phyloP scores from a whole-genome alignment of 2,329 filamentous ascomycete species.

The Dactylellina cionopaga region DNA sequence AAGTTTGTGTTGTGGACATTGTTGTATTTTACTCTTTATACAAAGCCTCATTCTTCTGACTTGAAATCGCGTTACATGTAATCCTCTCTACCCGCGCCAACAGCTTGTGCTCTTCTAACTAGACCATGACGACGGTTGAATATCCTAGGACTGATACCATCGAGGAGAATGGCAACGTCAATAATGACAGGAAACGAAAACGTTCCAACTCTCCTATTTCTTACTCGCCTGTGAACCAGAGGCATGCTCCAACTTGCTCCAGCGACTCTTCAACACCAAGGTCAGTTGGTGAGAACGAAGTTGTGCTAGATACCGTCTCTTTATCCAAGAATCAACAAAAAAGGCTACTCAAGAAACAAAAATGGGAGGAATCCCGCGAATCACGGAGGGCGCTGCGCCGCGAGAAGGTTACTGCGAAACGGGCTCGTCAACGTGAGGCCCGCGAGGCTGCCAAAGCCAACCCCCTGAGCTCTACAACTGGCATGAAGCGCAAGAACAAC shows the following conservation, averaged over 20 bases:
- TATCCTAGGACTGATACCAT: not conserved
- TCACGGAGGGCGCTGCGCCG: slow-evolving; percentile 63
- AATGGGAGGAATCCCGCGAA: slow-evolving; percentile 78
- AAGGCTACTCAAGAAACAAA: slow-evolving; percentile 75
- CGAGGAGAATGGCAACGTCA: not conserved
- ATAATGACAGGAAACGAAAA: slow-evolving; percentile 34
- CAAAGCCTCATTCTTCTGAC: no score
- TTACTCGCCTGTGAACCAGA: not conserved
- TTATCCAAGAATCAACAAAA: slow-evolving; percentile 89
- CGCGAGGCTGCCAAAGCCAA: slow-evolving; percentile 65
- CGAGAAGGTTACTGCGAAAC: slow-evolving; percentile 67
- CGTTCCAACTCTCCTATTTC: slow-evolving; percentile 12
- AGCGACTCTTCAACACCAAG: not conserved
- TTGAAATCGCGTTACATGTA: no score
- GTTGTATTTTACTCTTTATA: no score
- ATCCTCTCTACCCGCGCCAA: no score
- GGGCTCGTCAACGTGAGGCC: slow-evolving; percentile 64
- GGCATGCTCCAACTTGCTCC: not conserved
- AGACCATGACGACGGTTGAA: slow-evolving; percentile 16
- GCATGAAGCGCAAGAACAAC: slow-evolving; percentile 59
- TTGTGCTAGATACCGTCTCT: slow-evolving; percentile 34
- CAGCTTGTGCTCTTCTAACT: not conserved
- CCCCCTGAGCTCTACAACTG: slow-evolving; percentile 63
- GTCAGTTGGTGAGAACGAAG: not conserved
- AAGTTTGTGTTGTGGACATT: no score